Evolutionary conservation across 805 yeast species (phyloP).

Genomic region (Ogataea nakhonphanomensis): DNA sequence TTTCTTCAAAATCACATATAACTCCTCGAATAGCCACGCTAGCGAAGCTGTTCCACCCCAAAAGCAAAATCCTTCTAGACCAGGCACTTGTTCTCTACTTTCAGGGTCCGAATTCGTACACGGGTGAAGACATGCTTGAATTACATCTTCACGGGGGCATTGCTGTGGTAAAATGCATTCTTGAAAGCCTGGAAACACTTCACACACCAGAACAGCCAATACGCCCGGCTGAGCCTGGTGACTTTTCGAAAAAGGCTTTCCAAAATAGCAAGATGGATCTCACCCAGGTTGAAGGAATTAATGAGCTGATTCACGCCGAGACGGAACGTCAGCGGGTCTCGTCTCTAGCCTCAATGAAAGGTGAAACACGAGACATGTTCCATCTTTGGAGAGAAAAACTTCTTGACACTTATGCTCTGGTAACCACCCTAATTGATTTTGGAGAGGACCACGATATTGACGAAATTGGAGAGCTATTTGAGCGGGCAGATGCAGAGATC

Average conservation of each 20-base stretch:
- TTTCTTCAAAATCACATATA: slow-evolving; percentile 46
- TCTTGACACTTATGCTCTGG: slow-evolving; percentile 62
- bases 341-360: slow-evolving; percentile 70
- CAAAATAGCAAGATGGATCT: slow-evolving; percentile 79
- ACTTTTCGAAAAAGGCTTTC: slow-evolving; percentile 84
- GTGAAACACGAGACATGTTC: slow-evolving; percentile 56
- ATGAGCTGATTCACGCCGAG: slow-evolving; percentile 88
- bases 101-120: slow-evolving; percentile 71
- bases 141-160: slow-evolving; percentile 93
- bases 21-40: slow-evolving; percentile 54
- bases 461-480: slow-evolving; percentile 53
- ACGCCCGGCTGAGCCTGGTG: slow-evolving; percentile 89
- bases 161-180: slow-evolving; percentile 71
- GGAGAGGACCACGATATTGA: slow-evolving; percentile 90
- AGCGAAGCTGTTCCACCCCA: slow-evolving; percentile 50
- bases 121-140: slow-evolving; percentile 90
- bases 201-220: slow-evolving; percentile 49
- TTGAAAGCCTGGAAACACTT: slow-evolving; percentile 54
- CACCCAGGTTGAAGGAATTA: slow-evolving; percentile 86
- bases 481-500: slow-evolving; percentile 45
- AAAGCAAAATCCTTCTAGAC: slow-evolving; percentile 51
- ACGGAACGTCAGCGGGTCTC: slow-evolving; percentile 83
- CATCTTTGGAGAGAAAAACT: slow-evolving; percentile 64
- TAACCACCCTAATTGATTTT: slow-evolving; percentile 90
- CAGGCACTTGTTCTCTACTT: slow-evolving; percentile 72